phyloP scores from a whole-genome alignment of 768 basidiomycete species.

The Boletus subcaerulescens region DNA sequence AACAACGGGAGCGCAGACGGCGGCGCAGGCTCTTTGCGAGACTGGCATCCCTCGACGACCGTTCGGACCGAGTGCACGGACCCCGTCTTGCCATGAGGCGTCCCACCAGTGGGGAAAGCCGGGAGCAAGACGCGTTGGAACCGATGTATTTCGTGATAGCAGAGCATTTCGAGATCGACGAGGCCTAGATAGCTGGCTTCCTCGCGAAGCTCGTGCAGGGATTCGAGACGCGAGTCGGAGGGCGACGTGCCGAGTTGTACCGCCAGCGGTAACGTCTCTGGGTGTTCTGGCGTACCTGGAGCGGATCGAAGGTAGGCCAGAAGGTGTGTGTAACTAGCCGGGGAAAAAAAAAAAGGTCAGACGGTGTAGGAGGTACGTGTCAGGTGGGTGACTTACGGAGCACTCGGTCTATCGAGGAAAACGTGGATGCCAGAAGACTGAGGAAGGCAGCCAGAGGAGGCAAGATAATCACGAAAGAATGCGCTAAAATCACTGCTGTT shows the following conservation, averaged over 20 bases:
- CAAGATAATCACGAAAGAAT: conserved; percentile 60
- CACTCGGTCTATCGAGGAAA: conserved; percentile 77
- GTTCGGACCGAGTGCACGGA: conserved; percentile 63
- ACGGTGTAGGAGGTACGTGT: background rate
- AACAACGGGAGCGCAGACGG: conserved; percentile 6
- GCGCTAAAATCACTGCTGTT: conserved; percentile 39
- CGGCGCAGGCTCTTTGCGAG: conserved; percentile 10
- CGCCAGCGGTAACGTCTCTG: conserved; percentile 57
- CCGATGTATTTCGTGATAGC: conserved; percentile 61
- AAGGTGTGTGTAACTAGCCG: conserved; percentile 63
- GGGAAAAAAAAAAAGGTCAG: background rate
- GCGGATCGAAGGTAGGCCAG: conserved; percentile 68
- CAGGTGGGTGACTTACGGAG: conserved; percentile 55
- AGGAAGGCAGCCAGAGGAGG: conserved; percentile 53
- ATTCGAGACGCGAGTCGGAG: conserved; percentile 49
- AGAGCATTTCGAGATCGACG: conserved; percentile 59
- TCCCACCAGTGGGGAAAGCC: conserved; percentile 36
- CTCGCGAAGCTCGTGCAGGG: conserved; percentile 71
- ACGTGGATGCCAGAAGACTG: conserved; percentile 56
- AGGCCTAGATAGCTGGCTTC: conserved; percentile 78
- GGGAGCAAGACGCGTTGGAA: conserved; percentile 40
- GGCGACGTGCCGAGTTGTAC: conserved; percentile 46
- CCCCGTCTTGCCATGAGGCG: conserved; percentile 39
- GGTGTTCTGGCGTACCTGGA: conserved; percentile 40
- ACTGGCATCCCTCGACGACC: conserved; percentile 52